phyloP scores from a whole-genome alignment of 1,284 basidiomycete genomes.

The Anthracocystis panici-leucophaei region DNA sequence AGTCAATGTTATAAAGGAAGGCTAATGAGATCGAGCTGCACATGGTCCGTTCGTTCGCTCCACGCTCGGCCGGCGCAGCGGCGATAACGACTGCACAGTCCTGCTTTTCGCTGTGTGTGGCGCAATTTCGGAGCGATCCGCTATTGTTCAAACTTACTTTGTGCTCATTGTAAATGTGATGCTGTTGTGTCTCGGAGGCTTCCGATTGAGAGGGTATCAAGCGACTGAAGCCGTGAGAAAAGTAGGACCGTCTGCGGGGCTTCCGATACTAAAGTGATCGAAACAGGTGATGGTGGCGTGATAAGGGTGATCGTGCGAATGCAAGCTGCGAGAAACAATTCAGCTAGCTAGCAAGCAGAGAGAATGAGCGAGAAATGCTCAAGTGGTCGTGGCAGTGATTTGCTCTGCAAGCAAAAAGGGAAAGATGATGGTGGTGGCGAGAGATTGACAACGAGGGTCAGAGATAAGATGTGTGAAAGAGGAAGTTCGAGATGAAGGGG shows the following conservation, averaged over 20 bases:
- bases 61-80: not conserved
- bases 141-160: slow-evolving; percentile 31
- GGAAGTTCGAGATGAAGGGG: not conserved
- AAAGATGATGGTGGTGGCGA: not conserved
- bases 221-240: not conserved
- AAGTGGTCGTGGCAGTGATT: no score
- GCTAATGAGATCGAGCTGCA: no score
- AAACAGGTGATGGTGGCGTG: not conserved
- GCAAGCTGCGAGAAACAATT: no score
- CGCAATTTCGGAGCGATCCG: not conserved
- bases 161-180: slow-evolving; percentile 27
- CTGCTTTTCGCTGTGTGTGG: not conserved
- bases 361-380: no score
- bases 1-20: not conserved
- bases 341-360: no score
- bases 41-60: not conserved
- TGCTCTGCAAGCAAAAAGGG: no score
- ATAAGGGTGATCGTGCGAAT: no score
- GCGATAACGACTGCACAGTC: not conserved
- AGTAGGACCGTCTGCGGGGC: not conserved
- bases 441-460: not conserved
- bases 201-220: not conserved
- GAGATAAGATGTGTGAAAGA: no score
- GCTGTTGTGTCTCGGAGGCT: not conserved
- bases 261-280: not conserved